Conservation (phyloP, 2,329 filamentous ascomycete genomes). For the Lachnellula cervina region DNA sequence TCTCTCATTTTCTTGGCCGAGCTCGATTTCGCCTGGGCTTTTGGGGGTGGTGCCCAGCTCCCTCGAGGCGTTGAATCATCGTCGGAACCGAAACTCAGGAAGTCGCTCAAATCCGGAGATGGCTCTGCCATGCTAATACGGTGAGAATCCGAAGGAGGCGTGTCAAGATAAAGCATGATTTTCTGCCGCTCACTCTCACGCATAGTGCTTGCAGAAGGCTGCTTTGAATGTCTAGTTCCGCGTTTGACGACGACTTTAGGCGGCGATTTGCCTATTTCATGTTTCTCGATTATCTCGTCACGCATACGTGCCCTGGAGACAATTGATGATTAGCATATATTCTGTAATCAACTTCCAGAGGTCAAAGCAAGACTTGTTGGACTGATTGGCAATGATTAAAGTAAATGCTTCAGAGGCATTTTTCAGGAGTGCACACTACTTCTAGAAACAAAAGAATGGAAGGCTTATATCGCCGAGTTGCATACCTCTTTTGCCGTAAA, state of each 20-base stretch:
- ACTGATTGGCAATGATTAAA: too few relatives aligned
- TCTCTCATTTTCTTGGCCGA: conserved; percentile 5
- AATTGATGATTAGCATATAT: too few relatives aligned
- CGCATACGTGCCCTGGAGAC: conserved; percentile 37
- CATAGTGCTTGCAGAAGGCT: conserved; percentile 17
- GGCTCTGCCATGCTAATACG: conserved; percentile 24
- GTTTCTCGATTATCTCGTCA: conserved; percentile 35
- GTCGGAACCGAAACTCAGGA: conserved; percentile 25
- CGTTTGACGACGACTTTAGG: conserved; percentile 10
- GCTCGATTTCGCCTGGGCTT: conserved; percentile 13
- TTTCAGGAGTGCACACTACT: too few relatives aligned
- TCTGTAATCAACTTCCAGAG: too few relatives aligned
- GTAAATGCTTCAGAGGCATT: too few relatives aligned
- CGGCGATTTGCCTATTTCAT: conserved; percentile 24
- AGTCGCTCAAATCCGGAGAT: conserved; percentile 29
- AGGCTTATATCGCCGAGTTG: too few relatives aligned
- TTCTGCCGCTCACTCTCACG: conserved; percentile 13
- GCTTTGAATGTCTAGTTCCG: conserved; percentile 13
- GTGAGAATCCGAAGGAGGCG: conserved; percentile 16
- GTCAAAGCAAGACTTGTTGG: too few relatives aligned
- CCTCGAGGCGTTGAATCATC: conserved; percentile 26
- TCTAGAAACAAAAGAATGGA: too few relatives aligned
- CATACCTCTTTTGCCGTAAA: conserved; percentile 38
- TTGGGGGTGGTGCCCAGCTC: conserved; percentile 12
- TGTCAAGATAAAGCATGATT: conserved; percentile 27